Evolutionary conservation across 2,329 filamentous ascomycete genomes (phyloP), one percentile per base, ranked within the genome.

Genomic region (Cordyceps fumosorosea): DNA sequence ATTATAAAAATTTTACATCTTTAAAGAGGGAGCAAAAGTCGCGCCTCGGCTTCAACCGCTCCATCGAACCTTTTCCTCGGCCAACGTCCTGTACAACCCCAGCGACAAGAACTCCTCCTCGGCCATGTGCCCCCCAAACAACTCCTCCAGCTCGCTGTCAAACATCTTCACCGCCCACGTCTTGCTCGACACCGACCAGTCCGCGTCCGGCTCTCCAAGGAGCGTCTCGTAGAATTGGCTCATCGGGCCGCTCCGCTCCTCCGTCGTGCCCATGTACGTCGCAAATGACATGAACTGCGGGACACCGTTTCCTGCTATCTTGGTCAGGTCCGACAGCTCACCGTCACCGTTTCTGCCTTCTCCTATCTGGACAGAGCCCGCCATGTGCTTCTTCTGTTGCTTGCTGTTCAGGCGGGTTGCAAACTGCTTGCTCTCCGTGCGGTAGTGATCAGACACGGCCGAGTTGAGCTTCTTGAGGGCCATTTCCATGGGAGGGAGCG

Each of bases 1-100:
- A 44, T 44, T 44, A 42, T n/a, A 12, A 8, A 20, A 24, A 47
- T 47, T 11, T 8, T 22, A 47, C 44, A 45, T 44, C 18, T 44
- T 20, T 6, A 44, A 7, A 44, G 42, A 37, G 34, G 11, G 5
- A 5, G 29, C 29, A 11, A 37, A 37, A 14, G 34, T 14, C 34
- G 34, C 11, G 12, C 11, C 34, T 37, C 16, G 6, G 16, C 12
- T n/a, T 62, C 48, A 62, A 3, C 61, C 61, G 3, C 45, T 54
- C 61, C 61, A 62, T 7, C 61, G 61, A 20, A 62, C 61, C 55
- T 59, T 58, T 40, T 62, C 61, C 42, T 62, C 61, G 0, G 55
- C 61, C 61, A 62, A 29, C 18, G 55, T 62, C 26, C 40, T 5
- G 42, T 59, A 62, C 47, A 62, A 6, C 10, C 61, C 54, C 37